Conservation (phyloP, 306 rosid genomes). For the Coriaria nepalensis region DNA sequence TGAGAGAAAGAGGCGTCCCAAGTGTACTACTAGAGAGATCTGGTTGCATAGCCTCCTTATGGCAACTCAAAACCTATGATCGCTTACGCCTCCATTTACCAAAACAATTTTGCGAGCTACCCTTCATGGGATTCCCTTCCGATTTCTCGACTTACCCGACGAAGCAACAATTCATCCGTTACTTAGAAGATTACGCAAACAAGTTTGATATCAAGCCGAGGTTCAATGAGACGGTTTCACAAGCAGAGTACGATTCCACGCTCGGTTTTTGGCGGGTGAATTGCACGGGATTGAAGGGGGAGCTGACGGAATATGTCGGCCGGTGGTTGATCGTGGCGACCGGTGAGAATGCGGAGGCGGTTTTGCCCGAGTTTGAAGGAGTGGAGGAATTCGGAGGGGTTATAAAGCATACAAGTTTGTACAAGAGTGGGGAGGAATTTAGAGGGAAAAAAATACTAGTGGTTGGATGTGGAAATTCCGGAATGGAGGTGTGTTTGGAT, state of each 20-base stretch:
- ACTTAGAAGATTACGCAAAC: slow-evolving; percentile 32
- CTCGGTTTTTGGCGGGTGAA: slow-evolving; percentile 40
- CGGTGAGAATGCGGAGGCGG: slow-evolving; percentile 73
- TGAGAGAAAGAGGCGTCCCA: slow-evolving; percentile 22
- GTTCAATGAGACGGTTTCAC: slow-evolving; percentile 39
- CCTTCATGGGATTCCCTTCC: slow-evolving; percentile 34
- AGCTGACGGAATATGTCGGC: slow-evolving; percentile 25
- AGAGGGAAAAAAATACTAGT: slow-evolving; percentile 46
- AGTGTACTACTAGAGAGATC: slow-evolving; percentile 43
- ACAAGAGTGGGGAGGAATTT: slow-evolving; percentile 47
- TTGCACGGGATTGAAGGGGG: neutral
- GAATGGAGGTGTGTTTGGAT: slow-evolving; percentile 72
- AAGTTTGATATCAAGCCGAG: slow-evolving; percentile 31
- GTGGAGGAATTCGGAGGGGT: slow-evolving; percentile 25
- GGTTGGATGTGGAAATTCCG: slow-evolving; percentile 70
- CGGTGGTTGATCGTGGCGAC: slow-evolving; percentile 59
- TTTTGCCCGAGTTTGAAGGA: slow-evolving; percentile 41
- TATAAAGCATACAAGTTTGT: slow-evolving; percentile 42
- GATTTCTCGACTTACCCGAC: slow-evolving; percentile 52
- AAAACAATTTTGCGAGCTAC: slow-evolving; percentile 59
- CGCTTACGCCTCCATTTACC: slow-evolving; percentile 52
- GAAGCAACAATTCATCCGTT: slow-evolving; percentile 41
- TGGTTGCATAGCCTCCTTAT: slow-evolving; percentile 51
- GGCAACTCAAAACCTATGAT: slow-evolving; percentile 62
- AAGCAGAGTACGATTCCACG: slow-evolving; percentile 31